These are phyloP conservation scores for Mucor racemosus DNA, from an alignment of 371 early-diverging fungal genomes.

Conservation along the genomic window DNA sequence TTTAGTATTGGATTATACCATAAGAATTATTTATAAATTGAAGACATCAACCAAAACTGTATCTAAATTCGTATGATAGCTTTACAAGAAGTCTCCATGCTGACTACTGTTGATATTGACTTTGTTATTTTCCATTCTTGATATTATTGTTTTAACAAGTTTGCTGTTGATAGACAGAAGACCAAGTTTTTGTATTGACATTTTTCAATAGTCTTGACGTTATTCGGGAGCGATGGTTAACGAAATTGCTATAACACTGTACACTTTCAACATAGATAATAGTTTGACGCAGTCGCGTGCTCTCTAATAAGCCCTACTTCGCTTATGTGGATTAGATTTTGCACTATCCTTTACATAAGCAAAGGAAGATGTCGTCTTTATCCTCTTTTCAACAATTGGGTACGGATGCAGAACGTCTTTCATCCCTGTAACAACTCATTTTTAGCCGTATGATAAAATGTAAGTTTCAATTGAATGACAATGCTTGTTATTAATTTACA, in stretches of 20 bases:
- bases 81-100: too few relatives aligned
- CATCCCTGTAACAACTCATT: not conserved
- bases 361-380: conserved; percentile 15
- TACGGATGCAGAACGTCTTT: conserved; percentile 15
- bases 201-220: too few relatives aligned
- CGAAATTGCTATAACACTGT: conserved; percentile 21
- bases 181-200: too few relatives aligned
- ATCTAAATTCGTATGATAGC: too few relatives aligned
- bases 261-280: conserved; percentile 21
- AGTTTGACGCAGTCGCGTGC: conserved; percentile 11
- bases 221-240: too few relatives aligned
- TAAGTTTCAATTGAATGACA: conserved; percentile 10
- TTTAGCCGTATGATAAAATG: not conserved
- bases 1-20: too few relatives aligned
- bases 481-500: conserved; percentile 8
- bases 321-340: conserved; percentile 21
- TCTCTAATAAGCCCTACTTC: conserved; percentile 19
- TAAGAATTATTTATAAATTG: too few relatives aligned
- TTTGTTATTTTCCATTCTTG: too few relatives aligned
- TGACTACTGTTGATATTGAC: too few relatives aligned
- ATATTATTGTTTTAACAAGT: too few relatives aligned
- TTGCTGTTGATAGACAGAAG: too few relatives aligned
- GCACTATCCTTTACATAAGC: conserved; percentile 22
- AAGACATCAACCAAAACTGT: too few relatives aligned
- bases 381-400: conserved; percentile 22